Conservation (phyloP, 1,139 yeast species). For the Magnusiomyces clavatus region DNA sequence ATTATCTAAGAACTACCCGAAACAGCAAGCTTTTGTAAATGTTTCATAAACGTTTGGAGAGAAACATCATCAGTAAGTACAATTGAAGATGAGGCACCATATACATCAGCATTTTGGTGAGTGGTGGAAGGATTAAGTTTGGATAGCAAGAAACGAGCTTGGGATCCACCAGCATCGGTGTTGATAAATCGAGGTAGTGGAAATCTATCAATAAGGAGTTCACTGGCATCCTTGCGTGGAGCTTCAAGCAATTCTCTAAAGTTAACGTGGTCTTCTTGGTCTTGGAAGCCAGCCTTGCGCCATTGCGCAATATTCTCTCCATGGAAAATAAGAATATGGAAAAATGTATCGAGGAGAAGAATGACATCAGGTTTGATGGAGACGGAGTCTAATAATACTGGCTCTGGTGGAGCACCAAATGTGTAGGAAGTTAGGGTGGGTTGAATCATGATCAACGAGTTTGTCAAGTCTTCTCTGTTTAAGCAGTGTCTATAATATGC, state of each 20-base stretch:
- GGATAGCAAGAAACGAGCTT: constrained; percentile 69
- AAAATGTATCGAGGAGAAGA: constrained; percentile 62
- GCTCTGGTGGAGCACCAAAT: constrained; percentile 47
- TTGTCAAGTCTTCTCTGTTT: constrained; percentile 58
- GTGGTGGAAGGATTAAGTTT: constrained; percentile 67
- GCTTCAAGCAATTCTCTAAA: constrained; percentile 53
- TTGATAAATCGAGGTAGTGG: constrained; percentile 70
- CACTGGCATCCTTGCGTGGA: constrained; percentile 64
- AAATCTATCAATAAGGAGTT: constrained; percentile 56
- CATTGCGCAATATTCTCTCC: constrained; percentile 64
- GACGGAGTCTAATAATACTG: constrained; percentile 57
- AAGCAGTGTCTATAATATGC: constrained; percentile 62
- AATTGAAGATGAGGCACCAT: constrained; percentile 29
- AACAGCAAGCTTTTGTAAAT: constrained; percentile 32
- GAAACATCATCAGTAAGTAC: constrained; percentile 66
- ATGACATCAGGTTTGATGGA: constrained; percentile 58
- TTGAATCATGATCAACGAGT: constrained; percentile 66
- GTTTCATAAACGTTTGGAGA: constrained; percentile 60
- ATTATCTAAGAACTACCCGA: constrained; percentile 38
- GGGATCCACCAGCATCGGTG: constrained; percentile 71
- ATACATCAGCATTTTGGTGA: constrained; percentile 39
- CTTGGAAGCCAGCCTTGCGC: constrained; percentile 63
- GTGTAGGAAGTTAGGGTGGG: constrained; percentile 65
- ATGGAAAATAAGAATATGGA: constrained; percentile 64
- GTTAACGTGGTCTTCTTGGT: constrained; percentile 54